phyloP scores from a whole-genome alignment of 139 green algal species.

The Coccomyxa sp. region DNA sequence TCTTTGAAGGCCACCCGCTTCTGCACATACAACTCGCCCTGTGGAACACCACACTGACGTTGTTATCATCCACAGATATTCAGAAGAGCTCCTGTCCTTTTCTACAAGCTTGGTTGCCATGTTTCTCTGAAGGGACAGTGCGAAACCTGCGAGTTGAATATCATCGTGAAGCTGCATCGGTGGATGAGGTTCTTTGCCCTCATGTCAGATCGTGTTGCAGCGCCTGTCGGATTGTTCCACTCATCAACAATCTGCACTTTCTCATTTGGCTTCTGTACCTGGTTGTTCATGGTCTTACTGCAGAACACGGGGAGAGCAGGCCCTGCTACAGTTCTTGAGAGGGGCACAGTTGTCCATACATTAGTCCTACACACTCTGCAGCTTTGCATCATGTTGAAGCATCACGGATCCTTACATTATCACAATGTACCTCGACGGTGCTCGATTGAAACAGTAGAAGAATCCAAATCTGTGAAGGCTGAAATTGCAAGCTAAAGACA shows the following conservation, averaged over 20 bases:
- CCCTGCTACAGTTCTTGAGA: too few species aligned
- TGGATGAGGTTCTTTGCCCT: constrained; percentile 14
- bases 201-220: constrained; percentile 6
- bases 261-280: constrained; percentile 13
- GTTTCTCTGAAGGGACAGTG: neutral
- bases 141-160: constrained; percentile 12
- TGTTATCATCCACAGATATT: neutral
- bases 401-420: too few species aligned
- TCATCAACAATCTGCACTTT: constrained; percentile 11
- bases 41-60: neutral
- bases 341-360: too few species aligned
- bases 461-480: too few species aligned
- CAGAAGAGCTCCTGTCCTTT: neutral
- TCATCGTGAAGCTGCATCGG: constrained; percentile 14
- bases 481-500: too few species aligned
- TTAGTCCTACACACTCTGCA: too few species aligned
- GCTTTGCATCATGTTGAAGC: too few species aligned
- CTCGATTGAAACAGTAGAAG: too few species aligned
- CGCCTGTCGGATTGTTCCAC: constrained; percentile 7
- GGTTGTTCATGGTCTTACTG: neutral
- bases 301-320: too few species aligned
- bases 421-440: too few species aligned
- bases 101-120: neutral
- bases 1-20: constrained; percentile 25
- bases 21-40: constrained; percentile 20